A percentile compares a stretch with the other conserved stretches of the same genome.
These are phyloP conservation scores for Alternaria ventricosa DNA, from an alignment of 2,329 filamentous ascomycete species.

Conservation along the genomic window DNA sequence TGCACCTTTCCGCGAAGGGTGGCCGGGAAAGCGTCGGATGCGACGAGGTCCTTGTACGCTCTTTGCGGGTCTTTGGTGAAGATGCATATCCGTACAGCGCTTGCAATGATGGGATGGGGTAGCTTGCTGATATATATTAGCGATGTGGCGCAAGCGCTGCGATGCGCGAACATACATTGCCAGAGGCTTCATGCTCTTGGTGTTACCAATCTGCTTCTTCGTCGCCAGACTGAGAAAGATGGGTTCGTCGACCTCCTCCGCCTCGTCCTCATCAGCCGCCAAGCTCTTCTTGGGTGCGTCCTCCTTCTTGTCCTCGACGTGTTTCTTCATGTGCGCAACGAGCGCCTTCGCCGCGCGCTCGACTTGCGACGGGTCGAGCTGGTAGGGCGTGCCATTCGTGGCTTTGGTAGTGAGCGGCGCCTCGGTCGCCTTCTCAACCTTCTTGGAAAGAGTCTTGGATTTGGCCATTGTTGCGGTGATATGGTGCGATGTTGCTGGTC, in stretches of 20 bases:
- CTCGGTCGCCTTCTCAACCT: conserved; percentile 34
- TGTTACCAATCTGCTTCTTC: conserved; percentile 73
- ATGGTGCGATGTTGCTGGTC: conserved; percentile 15
- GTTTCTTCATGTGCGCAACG: conserved; percentile 63
- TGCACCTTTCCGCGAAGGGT: conserved; percentile 57
- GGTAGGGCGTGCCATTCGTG: conserved; percentile 48
- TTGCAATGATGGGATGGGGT: conserved; percentile 74
- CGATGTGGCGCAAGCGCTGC: neutral
- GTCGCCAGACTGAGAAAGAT: conserved; percentile 69
- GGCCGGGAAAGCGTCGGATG: conserved; percentile 65
- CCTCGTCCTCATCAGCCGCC: conserved; percentile 54
- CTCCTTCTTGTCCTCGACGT: conserved; percentile 56
- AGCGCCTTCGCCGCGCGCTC: conserved; percentile 66
- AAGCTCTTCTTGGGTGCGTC: conserved; percentile 61
- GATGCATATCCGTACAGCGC: conserved; percentile 76
- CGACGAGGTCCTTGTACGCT: conserved; percentile 87
- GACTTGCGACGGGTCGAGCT: conserved; percentile 59
- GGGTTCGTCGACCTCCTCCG: conserved; percentile 57
- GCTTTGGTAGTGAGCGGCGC: conserved; percentile 47
- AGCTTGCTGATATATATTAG: conserved; percentile 55
- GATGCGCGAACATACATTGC: conserved; percentile 64
- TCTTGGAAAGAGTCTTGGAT: conserved; percentile 36
- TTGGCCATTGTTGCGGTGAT: conserved; percentile 38
- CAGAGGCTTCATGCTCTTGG: conserved; percentile 79
- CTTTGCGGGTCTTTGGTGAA: conserved; percentile 85